Percentiles rank a stretch among this genome's conserved stretches.
Evolutionary conservation across 345 rosid genomes (phyloP).

Genomic region (Boechera stricta): DNA sequence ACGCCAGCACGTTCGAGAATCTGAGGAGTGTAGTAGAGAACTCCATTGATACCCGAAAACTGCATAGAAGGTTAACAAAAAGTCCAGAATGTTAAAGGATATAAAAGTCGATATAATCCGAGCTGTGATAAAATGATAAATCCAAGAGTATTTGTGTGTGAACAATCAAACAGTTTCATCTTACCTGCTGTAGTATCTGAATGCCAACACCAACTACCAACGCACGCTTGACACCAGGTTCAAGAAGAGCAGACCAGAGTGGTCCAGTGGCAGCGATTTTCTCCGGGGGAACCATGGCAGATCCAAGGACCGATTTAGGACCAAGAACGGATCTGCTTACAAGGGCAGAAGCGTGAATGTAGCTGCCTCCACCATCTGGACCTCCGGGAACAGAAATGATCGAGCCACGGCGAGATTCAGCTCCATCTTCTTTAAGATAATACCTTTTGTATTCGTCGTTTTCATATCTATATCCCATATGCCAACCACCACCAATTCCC

Average conservation of each 20-base stretch:
- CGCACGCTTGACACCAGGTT: constrained; percentile 91
- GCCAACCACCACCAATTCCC: constrained; percentile 99
- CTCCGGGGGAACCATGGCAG: constrained; percentile 73
- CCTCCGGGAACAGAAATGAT: constrained; percentile 76
- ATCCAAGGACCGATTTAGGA: constrained; percentile 70
- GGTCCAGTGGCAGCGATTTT: constrained; percentile 66
- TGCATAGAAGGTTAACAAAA: constrained; percentile 41
- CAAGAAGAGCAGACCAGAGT: constrained; percentile 78
- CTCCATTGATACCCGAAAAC: constrained; percentile 97
- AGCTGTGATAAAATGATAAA: neutral
- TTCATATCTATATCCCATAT: constrained; percentile 89
- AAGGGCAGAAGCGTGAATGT: constrained; percentile 88
- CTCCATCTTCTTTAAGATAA: constrained; percentile 81
- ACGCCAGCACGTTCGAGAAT: constrained; percentile 94
- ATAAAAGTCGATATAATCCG: neutral
- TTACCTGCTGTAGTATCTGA: constrained; percentile 95
- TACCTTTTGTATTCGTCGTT: constrained; percentile 83
- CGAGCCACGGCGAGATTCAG: constrained; percentile 80
- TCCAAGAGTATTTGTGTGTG: neutral
- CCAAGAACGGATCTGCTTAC: constrained; percentile 79
- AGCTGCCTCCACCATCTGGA: constrained; percentile 65
- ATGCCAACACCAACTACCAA: constrained; percentile 87
- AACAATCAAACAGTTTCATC: neutral
- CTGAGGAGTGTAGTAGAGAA: constrained; percentile 98
- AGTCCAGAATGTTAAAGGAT: neutral